Base-by-base conservation (phyloP, 2,329 filamentous ascomycete genomes). In the Diaporthe vaccinii region DNA sequence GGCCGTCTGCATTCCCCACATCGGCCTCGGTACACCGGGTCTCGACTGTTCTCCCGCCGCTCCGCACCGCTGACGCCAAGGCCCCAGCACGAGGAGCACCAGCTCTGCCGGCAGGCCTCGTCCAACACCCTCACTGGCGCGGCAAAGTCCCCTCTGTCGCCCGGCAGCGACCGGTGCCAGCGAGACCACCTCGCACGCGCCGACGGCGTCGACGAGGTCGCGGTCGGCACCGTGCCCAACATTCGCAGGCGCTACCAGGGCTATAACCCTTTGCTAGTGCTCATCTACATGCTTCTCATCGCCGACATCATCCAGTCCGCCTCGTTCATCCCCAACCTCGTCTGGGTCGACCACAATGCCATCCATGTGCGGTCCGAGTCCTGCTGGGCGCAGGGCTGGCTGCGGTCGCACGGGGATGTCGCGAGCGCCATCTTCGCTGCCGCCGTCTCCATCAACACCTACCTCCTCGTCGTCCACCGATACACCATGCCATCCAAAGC, bases 261-360 rank as follows among this genome's bases (percentile, higher is more conserved):
- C 20, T 74, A 74, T 12, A 65, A 74, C 44, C 72, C 72, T 0
- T 39, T 74, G 2, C 51, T 74, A 2, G 72, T 74, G 6, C 72
- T 74, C 14, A 74, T 74, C n/a, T 74, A 74, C 28, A 74, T 74
- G 72, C 72, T 74, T 4, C 61, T 74, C 2, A 74, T 74, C 17
- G 72, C 72, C 51, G 72, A 74, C 28, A 74, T 74, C 3, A 74
- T 74, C 22, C 72, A 74, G 61, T 74, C 72, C 4, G 49, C 72
- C 39, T 74, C 72, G 0, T 68, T 68, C 17, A 69, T 74, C 12
- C 72, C 72, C 2, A 74, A 74, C 44, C 49, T 74, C 8, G 72
- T 69, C 36, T 74, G 72, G 72, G 39, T 68, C 1, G 41, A 55
- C 0, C 59, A 68, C 20, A 31, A 74, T 2, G 72, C 72, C 51